phyloP scores from a whole-genome alignment of 225 moss, liverwort and hornwort species.

The Pleurozium schreberi region DNA sequence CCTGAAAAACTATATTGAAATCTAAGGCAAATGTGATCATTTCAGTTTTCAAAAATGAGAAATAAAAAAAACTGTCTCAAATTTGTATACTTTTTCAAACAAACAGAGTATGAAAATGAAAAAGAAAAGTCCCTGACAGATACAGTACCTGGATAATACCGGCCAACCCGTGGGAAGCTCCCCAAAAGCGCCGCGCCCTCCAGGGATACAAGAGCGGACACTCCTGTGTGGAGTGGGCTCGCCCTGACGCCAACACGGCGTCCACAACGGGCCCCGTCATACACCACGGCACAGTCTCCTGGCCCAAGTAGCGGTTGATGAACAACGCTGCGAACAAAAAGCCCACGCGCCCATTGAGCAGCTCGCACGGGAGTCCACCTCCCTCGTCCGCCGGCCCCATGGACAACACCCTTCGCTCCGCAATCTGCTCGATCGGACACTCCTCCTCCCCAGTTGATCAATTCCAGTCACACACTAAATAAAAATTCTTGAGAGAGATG shows the following conservation, averaged over 20 bases:
- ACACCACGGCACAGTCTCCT: conserved; percentile 67
- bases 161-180: conserved; percentile 72
- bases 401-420: conserved; percentile 39
- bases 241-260: conserved; percentile 49
- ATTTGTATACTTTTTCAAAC: too few species aligned
- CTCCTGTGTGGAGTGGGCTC: conserved; percentile 16
- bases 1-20: too few species aligned
- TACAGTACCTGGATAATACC: conserved; percentile 41
- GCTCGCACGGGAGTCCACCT: conserved; percentile 46
- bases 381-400: conserved; percentile 62
- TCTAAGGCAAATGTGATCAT: too few species aligned
- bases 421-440: not conserved
- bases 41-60: too few species aligned
- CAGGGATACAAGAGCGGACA: conserved; percentile 69
- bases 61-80: too few species aligned
- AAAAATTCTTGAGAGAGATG: too few species aligned
- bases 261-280: conserved; percentile 61
- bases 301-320: conserved; percentile 55
- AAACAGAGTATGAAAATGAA: too few species aligned
- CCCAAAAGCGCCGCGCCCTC: conserved; percentile 60
- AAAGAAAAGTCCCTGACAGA: not conserved
- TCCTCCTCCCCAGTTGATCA: not conserved
- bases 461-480: not conserved
- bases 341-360: conserved; percentile 63
- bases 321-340: conserved; percentile 65